Percentiles rank a stretch among this genome's conserved stretches.
Evolutionary conservation across 2,329 filamentous ascomycete species (phyloP).

Genomic region (Trichoderma atrobrunneum): DNA sequence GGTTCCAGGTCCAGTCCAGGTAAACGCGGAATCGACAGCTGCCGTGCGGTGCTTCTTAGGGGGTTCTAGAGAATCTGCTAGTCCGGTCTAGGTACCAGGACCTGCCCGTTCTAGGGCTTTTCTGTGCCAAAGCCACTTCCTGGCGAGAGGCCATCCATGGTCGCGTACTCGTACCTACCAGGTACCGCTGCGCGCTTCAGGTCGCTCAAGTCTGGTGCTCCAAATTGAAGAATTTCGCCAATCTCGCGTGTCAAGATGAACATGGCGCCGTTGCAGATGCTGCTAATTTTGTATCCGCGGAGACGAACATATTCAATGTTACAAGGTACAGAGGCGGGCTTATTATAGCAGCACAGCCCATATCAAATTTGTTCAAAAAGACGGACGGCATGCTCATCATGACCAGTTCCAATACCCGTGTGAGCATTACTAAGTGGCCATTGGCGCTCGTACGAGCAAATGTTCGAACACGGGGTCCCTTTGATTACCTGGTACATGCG

Average conservation of each 20-base stretch:
- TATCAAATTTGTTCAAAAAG: not conserved
- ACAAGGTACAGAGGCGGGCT: not conserved
- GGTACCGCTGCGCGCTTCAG: not conserved
- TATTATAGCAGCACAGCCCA: not conserved
- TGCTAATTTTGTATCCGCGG: not conserved
- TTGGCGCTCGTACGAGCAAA: not conserved
- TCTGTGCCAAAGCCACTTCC: not conserved
- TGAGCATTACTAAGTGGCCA: not conserved
- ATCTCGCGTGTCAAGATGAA: not conserved
- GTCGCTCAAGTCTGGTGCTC: not conserved
- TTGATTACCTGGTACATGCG: not conserved
- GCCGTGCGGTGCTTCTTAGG: not conserved
- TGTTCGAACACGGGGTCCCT: not conserved
- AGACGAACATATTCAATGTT: no score
- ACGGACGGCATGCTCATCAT: not conserved
- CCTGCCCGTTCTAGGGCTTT: not conserved
- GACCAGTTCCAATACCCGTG: not conserved
- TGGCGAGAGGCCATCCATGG: not conserved
- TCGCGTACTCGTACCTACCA: not conserved
- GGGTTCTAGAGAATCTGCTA: not conserved
- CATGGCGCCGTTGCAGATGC: not conserved
- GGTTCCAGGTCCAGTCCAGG: not conserved
- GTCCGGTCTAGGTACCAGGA: not conserved
- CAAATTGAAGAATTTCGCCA: constrained; percentile 11
- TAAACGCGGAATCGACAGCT: constrained; percentile 7